Evolutionary conservation across 106 monocot genomes (phyloP).

Genomic region (Acorus calamus): DNA sequence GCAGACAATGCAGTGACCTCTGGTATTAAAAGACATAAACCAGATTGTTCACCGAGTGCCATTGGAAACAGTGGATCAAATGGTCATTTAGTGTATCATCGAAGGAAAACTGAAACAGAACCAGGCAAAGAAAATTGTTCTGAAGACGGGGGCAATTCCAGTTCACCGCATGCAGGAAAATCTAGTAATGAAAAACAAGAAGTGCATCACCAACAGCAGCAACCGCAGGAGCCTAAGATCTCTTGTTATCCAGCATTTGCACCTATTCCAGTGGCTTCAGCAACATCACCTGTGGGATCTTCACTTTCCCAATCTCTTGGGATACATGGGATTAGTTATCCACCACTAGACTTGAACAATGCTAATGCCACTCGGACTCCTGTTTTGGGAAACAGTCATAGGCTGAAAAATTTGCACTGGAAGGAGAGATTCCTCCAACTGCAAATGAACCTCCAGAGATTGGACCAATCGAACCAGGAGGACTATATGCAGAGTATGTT

Average conservation of each 20-base stretch:
- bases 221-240: constrained; percentile 8
- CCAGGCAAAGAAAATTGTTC: no score
- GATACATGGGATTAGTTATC: constrained; percentile 6
- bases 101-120: no score
- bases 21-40: no score
- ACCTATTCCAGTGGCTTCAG: constrained; percentile 7
- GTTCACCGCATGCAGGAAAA: constrained; percentile 15
- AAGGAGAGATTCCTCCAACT: constrained; percentile 62
- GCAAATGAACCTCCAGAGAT: constrained; percentile 61
- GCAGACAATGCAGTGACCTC: no score
- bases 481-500: constrained; percentile 64
- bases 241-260: constrained; percentile 1
- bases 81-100: no score
- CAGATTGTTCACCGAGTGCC: no score
- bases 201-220: constrained; percentile 10
- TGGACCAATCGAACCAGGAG: constrained; percentile 77
- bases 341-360: constrained; percentile 9
- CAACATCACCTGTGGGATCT: constrained; percentile 10
- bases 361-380: constrained; percentile 5
- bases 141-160: no score
- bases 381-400: constrained; percentile 8
- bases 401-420: constrained; percentile 29
- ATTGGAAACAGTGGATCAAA: no score
- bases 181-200: constrained; percentile 1
- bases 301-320: constrained; percentile 3